Evolutionary conservation across 208 protist genomes (phyloP).

Genomic region (Leishmania lainsoni): DNA sequence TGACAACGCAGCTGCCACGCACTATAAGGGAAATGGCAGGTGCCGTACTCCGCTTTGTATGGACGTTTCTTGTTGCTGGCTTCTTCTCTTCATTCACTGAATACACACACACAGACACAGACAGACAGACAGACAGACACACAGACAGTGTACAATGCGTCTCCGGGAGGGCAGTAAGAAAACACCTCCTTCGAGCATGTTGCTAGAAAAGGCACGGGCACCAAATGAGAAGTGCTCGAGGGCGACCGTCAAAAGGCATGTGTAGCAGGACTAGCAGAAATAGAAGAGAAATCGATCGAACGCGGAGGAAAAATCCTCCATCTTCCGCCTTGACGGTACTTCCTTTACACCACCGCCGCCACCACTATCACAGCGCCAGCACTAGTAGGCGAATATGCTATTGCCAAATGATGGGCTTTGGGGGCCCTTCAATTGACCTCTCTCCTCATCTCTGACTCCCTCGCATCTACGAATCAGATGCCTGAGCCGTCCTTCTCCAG

Average conservation of each 20-base stretch:
- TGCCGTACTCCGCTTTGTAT: neutral
- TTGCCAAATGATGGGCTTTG: too few relatives aligned
- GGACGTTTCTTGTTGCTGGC: neutral
- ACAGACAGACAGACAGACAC: neutral
- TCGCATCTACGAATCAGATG: constrained; percentile 29
- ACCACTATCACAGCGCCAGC: neutral
- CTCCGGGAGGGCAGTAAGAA: neutral
- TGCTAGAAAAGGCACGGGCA: neutral
- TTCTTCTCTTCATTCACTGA: neutral
- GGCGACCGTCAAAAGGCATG: neutral
- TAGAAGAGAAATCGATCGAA: neutral
- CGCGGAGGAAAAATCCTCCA: neutral
- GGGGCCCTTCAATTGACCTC: too few relatives aligned
- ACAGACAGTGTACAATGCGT: neutral
- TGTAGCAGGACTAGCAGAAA: neutral
- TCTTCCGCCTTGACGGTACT: neutral
- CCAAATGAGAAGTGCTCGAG: neutral
- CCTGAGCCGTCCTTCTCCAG: constrained; percentile 55
- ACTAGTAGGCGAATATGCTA: neutral
- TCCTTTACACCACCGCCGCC: neutral
- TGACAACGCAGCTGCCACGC: neutral
- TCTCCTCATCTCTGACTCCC: neutral
- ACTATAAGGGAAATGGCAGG: neutral
- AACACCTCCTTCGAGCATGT: neutral
- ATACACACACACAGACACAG: neutral